phyloP scores from a whole-genome alignment of 2,329 filamentous ascomycete species.

The Phaeoacremonium minimum region DNA sequence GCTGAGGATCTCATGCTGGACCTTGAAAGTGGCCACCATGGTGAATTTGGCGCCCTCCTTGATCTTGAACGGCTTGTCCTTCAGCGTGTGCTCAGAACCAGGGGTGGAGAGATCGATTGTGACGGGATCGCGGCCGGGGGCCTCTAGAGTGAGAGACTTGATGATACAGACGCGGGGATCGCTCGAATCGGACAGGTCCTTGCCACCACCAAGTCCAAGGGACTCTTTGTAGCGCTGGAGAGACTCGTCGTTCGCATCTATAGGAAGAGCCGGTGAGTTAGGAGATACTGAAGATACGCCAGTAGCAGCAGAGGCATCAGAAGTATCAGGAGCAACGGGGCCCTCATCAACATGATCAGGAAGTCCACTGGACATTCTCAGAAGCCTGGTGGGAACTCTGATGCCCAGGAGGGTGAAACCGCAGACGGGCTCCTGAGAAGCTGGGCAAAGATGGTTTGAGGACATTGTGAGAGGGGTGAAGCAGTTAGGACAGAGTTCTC shows the following conservation, averaged over 20 bases:
- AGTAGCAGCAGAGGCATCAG: too few relatives aligned
- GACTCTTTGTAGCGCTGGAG: slow-evolving; percentile 97
- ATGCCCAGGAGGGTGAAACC: too few relatives aligned
- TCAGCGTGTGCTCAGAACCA: slow-evolving; percentile 71
- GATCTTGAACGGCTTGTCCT: slow-evolving; percentile 92
- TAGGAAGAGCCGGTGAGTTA: too few relatives aligned
- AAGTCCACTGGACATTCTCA: too few relatives aligned
- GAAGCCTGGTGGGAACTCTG: too few relatives aligned
- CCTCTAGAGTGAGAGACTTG: slow-evolving; percentile 82
- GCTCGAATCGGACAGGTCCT: slow-evolving; percentile 67
- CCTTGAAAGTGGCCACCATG: slow-evolving; percentile 92
- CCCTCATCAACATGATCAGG: too few relatives aligned
- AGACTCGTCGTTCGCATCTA: slow-evolving; percentile 79
- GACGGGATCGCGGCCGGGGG: slow-evolving; percentile 77
- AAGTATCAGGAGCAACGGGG: too few relatives aligned
- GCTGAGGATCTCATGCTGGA: slow-evolving; percentile 93
- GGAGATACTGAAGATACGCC: too few relatives aligned
- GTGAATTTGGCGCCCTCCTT: slow-evolving; percentile 93
- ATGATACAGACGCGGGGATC: slow-evolving; percentile 93
- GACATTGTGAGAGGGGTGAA: too few relatives aligned
- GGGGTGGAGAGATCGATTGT: slow-evolving; percentile 79
- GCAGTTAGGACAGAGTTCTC: too few relatives aligned
- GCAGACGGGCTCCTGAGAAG: too few relatives aligned
- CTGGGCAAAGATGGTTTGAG: too few relatives aligned
- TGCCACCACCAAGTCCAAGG: slow-evolving; percentile 76